Percentiles rank a stretch among this genome's conserved stretches.
phyloP scores from a whole-genome alignment of 345 rosid species.

The Eucalyptus lansdowneana region DNA sequence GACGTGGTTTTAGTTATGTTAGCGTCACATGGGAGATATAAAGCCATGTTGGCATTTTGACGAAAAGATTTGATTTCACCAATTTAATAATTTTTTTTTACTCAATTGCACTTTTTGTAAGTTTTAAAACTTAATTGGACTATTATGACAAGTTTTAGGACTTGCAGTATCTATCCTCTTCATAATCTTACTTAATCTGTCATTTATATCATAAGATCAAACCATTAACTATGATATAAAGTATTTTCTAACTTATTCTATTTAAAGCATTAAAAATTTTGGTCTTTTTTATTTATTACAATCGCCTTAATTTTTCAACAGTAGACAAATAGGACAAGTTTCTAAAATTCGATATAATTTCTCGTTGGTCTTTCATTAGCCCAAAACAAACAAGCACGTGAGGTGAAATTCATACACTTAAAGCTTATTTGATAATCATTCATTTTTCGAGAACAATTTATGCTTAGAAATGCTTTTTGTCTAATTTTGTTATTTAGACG shows the following conservation, averaged over 20 bases:
- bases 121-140: accelerated
- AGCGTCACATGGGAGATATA: accelerated
- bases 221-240: not conserved
- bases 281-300: not conserved
- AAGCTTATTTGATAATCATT: no score
- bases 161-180: accelerated
- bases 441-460: accelerated
- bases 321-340: not conserved
- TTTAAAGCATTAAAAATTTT: not conserved
- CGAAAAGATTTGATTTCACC: accelerated
- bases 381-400: not conserved
- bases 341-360: not conserved
- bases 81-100: no score
- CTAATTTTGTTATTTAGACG: accelerated
- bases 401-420: not conserved
- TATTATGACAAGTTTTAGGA: not conserved
- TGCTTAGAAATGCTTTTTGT: accelerated
- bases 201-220: not conserved
- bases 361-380: not conserved
- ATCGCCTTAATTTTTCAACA: accelerated
- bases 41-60: not conserved
- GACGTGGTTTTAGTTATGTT: no score
- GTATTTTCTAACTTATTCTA: not conserved
- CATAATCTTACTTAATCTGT: not conserved
- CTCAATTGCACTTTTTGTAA: accelerated